Conservation (phyloP, 2,329 filamentous ascomycete genomes). For the Lachnellula willkommii region DNA sequence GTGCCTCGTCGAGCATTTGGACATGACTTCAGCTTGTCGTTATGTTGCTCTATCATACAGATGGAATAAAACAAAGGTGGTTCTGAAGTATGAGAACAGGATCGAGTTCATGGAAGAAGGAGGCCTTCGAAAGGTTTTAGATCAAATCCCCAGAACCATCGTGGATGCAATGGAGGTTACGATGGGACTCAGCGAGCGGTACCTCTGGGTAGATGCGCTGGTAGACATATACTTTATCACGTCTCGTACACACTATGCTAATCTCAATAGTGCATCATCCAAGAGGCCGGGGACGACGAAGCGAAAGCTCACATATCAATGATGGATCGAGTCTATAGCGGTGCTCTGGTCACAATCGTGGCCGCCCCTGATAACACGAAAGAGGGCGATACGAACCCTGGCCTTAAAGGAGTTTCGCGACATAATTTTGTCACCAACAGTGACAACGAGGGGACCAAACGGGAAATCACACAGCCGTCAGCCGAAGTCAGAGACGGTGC, state of each 20-base stretch:
- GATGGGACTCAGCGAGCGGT: neutral
- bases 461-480: slow-evolving; percentile 1
- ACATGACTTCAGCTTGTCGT: neutral
- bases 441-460: neutral
- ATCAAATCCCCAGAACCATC: slow-evolving; percentile 3
- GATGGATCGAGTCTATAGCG: slow-evolving; percentile 4
- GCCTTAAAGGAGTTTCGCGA: slow-evolving; percentile 1
- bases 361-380: neutral
- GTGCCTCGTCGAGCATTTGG: slow-evolving; percentile 1
- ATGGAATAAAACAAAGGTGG: slow-evolving; percentile 1
- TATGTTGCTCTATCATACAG: slow-evolving; percentile 3
- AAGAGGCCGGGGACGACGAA: slow-evolving; percentile 1
- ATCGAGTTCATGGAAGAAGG: slow-evolving; percentile 4
- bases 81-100: slow-evolving; percentile 1
- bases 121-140: neutral
- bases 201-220: slow-evolving; percentile 2
- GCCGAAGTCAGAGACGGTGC: slow-evolving; percentile 1
- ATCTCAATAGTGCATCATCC: neutral
- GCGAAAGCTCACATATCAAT: neutral
- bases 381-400: neutral
- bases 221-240: no score
- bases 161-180: slow-evolving; percentile 2
- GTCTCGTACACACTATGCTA: no score
- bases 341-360: slow-evolving; percentile 3
- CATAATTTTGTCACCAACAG: neutral